Conservation (phyloP, 768 basidiomycete species). For the Tricholoma furcatifolium region DNA sequence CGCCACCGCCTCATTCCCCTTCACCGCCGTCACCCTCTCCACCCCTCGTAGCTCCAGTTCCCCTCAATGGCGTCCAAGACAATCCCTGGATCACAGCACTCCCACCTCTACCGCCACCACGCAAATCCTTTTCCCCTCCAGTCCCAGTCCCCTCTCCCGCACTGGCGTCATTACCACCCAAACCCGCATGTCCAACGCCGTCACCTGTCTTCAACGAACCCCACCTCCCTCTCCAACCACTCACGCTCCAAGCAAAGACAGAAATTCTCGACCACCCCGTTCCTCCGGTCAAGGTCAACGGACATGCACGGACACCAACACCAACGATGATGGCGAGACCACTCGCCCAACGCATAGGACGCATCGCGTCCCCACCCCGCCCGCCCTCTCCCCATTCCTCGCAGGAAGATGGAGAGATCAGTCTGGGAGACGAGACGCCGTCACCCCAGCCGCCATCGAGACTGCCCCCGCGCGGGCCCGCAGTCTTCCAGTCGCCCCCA, state of each 20-base stretch:
- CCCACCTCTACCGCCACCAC: background rate
- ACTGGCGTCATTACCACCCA: background rate
- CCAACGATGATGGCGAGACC: background rate
- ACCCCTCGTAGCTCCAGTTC: background rate
- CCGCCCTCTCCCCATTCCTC: conserved; percentile 20
- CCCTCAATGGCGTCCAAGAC: background rate
- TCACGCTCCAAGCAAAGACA: conserved; percentile 16
- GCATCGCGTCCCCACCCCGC: background rate
- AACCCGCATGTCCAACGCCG: background rate
- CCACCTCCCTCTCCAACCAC: background rate
- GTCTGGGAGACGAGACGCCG: conserved; percentile 18
- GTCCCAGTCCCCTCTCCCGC: background rate
- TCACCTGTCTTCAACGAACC: conserved; percentile 1
- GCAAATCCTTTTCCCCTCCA: background rate
- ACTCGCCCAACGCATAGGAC: conserved; percentile 5
- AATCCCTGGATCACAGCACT: background rate
- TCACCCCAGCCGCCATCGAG: conserved; percentile 9
- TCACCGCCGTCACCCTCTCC: background rate
- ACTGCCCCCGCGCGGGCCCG: background rate
- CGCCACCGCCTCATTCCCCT: background rate
- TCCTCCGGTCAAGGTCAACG: conserved; percentile 2
- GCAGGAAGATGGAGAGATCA: conserved; percentile 57
- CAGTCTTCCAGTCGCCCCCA: background rate
- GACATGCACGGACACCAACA: background rate
- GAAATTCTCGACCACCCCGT: conserved; percentile 19